Percentiles rank a stretch among this genome's conserved stretches.
phyloP scores from a whole-genome alignment of 2,329 filamentous ascomycete species.

The Blumeriella jaapii region DNA sequence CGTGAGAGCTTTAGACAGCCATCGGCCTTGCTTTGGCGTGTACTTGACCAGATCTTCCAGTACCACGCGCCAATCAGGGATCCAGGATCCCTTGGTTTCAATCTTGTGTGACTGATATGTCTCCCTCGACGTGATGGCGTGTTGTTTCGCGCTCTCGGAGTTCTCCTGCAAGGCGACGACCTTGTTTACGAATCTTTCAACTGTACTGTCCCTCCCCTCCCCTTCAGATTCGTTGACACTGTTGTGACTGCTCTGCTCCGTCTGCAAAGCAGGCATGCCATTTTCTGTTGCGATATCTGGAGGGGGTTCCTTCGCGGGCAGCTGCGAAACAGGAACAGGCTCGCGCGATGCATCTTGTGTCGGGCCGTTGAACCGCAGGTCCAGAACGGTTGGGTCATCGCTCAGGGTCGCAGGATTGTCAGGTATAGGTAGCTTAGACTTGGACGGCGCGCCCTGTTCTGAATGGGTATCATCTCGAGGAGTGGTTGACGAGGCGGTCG shows the following conservation, averaged over 20 bases:
- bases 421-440: neutral
- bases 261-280: conserved; percentile 1
- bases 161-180: neutral
- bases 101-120: conserved; percentile 7
- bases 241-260: neutral
- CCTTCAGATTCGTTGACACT: neutral
- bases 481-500: conserved; percentile 7
- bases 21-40: conserved; percentile 13
- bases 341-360: neutral
- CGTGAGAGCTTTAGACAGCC: conserved; percentile 15
- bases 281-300: conserved; percentile 3
- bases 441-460: neutral
- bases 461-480: neutral
- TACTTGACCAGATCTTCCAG: conserved; percentile 10
- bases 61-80: conserved; percentile 18
- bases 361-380: conserved; percentile 2
- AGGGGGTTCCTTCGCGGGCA: neutral
- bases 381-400: conserved; percentile 1
- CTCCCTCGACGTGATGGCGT: neutral
- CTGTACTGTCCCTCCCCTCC: too few species aligned
- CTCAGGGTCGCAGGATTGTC: neutral
- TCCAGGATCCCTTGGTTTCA: conserved; percentile 3
- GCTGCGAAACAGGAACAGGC: neutral
- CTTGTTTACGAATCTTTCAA: conserved; percentile 2
- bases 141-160: neutral